These are phyloP conservation scores for Fusarium azukiicola DNA, from an alignment of 2,329 filamentous ascomycete species.

Conservation along the genomic window DNA sequence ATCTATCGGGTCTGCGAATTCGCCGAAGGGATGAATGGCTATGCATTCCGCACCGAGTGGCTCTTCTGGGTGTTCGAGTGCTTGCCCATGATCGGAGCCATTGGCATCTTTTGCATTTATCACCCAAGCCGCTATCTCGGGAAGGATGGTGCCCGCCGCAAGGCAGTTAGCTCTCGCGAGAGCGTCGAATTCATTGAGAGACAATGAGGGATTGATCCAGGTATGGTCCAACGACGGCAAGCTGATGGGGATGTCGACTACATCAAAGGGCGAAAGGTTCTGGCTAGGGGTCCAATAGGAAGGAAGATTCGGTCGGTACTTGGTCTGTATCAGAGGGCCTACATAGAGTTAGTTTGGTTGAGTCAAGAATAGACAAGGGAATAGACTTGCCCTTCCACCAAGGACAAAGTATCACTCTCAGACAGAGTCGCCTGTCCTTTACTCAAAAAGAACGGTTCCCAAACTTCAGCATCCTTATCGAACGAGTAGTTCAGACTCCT, in stretches of 20 bases:
- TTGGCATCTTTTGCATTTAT: constrained; percentile 71
- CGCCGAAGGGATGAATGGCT: constrained; percentile 71
- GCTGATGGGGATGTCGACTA: not conserved
- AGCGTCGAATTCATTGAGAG: constrained; percentile 35
- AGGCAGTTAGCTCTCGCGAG: constrained; percentile 20
- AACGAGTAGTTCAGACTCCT: constrained; percentile 49
- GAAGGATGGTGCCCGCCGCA: constrained; percentile 25
- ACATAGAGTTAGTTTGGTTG: not conserved
- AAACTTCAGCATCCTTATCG: constrained; percentile 47
- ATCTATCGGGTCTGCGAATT: constrained; percentile 76
- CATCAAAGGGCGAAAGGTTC: not conserved
- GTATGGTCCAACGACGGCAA: not conserved
- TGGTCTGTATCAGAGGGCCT: not conserved
- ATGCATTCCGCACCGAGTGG: constrained; percentile 74
- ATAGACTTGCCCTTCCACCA: constrained; percentile 22
- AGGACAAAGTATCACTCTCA: constrained; percentile 10
- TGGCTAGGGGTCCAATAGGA: no score
- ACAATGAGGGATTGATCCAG: constrained; percentile 8
- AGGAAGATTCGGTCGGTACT: not conserved
- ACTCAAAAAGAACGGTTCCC: constrained; percentile 48
- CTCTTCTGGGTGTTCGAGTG: constrained; percentile 75
- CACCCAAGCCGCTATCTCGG: constrained; percentile 68
- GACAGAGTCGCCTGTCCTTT: constrained; percentile 36
- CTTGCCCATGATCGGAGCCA: constrained; percentile 69
- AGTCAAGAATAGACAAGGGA: not conserved